phyloP scores from a whole-genome alignment of 2,329 filamentous ascomycete species.

The Arthrobotrys iridis region DNA sequence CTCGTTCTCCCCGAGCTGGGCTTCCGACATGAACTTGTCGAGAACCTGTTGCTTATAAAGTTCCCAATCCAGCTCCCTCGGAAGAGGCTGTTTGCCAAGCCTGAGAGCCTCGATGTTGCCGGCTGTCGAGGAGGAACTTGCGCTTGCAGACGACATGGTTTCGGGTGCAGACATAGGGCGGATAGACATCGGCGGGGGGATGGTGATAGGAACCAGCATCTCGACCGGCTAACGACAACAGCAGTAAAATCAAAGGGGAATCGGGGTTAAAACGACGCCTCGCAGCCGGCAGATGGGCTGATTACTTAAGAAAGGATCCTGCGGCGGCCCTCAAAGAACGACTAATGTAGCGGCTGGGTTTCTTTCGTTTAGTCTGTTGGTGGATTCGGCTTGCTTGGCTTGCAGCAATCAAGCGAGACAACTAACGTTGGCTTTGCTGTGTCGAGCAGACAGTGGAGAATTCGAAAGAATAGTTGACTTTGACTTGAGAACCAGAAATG shows the following conservation, averaged over 20 bases:
- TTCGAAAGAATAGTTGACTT: slow-evolving; percentile 7
- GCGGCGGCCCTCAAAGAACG: background rate
- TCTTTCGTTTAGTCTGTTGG: slow-evolving; percentile 23
- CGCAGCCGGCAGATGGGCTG: slow-evolving; percentile 18
- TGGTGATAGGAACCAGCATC: background rate
- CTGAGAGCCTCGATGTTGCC: slow-evolving; percentile 12
- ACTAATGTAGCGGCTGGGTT: slow-evolving; percentile 3
- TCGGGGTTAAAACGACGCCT: background rate
- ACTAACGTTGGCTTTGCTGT: slow-evolving; percentile 24
- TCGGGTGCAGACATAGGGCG: slow-evolving; percentile 25
- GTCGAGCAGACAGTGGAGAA: slow-evolving; percentile 12
- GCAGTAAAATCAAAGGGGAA: background rate
- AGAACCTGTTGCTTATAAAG: slow-evolving; percentile 40
- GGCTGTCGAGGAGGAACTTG: background rate
- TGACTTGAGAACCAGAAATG: slow-evolving; percentile 9
- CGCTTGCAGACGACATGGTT: slow-evolving; percentile 31
- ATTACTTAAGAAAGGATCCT: slow-evolving; percentile 5
- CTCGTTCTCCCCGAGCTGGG: slow-evolving; percentile 37
- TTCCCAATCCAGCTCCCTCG: slow-evolving; percentile 41
- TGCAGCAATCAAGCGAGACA: slow-evolving; percentile 34
- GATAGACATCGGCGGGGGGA: background rate
- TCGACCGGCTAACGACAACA: background rate
- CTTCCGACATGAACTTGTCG: slow-evolving; percentile 30
- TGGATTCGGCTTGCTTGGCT: slow-evolving; percentile 24
- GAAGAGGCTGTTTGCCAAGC: slow-evolving; percentile 40